These are phyloP conservation scores for Hypoxylon subgilvum DNA, from an alignment of 495 filamentous ascomycete genomes.

Conservation along the genomic window DNA sequence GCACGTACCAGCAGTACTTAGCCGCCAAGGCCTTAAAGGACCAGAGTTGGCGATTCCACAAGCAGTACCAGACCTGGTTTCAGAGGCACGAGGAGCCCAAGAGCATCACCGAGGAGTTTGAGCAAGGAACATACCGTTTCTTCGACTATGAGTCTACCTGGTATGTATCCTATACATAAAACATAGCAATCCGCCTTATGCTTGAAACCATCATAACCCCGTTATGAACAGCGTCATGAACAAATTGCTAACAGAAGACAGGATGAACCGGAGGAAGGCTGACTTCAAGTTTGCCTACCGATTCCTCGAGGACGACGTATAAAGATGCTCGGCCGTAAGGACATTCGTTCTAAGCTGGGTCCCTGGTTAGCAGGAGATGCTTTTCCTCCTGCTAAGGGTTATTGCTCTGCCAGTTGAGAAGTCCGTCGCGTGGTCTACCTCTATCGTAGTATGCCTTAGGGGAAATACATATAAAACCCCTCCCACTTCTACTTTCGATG, in stretches of 20 bases:
- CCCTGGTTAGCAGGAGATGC: not conserved
- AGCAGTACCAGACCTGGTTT: constrained; percentile 99
- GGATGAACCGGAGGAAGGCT: constrained; percentile 99
- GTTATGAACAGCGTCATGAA: no score
- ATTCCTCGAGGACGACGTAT: constrained; percentile 92
- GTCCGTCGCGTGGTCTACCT: constrained; percentile 5
- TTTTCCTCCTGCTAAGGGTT: not conserved
- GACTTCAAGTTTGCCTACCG: constrained; percentile 99
- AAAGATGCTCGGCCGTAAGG: constrained; percentile 7
- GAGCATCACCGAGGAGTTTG: constrained; percentile 95
- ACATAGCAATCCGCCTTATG: no score
- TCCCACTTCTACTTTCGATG: not conserved
- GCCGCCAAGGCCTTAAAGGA: constrained; percentile 93
- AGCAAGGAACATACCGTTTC: constrained; percentile 98
- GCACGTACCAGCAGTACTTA: constrained; percentile 94
- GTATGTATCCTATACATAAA: constrained; percentile 73
- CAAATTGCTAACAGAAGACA: constrained; percentile 47
- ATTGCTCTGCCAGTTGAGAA: constrained; percentile 1
- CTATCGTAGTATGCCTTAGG: constrained; percentile 28
- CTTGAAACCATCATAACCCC: no score
- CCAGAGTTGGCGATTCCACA: constrained; percentile 98
- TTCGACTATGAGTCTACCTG: constrained; percentile 99
- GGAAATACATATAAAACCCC: constrained; percentile 27
- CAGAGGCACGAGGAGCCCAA: constrained; percentile 98
- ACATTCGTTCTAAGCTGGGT: not conserved